A percentile compares a stretch with the other conserved stretches of the same genome.
These are phyloP conservation scores for Hyaloscypha variabilis DNA, from an alignment of 495 filamentous ascomycete species.

Conservation along the genomic window DNA sequence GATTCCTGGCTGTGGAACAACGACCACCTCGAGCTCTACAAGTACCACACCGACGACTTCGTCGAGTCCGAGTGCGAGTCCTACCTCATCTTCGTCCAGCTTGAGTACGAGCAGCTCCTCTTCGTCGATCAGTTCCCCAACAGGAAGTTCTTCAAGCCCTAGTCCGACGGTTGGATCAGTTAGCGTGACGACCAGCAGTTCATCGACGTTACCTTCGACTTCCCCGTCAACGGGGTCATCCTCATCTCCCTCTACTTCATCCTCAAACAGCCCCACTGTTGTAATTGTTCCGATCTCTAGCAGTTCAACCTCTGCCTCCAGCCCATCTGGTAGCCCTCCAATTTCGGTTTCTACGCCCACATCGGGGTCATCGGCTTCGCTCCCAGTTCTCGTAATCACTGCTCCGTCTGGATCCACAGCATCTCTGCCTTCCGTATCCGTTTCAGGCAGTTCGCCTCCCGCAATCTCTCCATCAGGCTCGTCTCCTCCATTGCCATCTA, in stretches of 20 bases:
- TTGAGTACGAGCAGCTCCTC: neutral
- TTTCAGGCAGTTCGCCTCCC: neutral
- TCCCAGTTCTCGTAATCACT: neutral
- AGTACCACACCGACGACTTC: neutral
- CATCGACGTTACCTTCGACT: neutral
- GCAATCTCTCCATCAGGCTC: neutral
- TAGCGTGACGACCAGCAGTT: neutral
- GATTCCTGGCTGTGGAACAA: neutral
- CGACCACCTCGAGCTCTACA: neutral
- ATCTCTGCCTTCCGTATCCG: neutral
- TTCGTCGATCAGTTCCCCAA: neutral
- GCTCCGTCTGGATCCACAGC: neutral
- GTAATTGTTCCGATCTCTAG: neutral
- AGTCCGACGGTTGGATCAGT: neutral
- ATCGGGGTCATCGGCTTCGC: neutral
- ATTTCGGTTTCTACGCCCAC: neutral
- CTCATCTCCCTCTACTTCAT: neutral
- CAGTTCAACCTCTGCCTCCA: neutral
- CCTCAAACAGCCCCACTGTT: neutral
- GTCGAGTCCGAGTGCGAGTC: neutral
- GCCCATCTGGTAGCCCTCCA: neutral
- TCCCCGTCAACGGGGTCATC: neutral
- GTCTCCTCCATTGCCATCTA: neutral
- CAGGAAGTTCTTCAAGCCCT: neutral
- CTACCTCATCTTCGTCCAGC: neutral